Evolutionary conservation across 129 eudicot species (phyloP).

Genomic region (Centaurea solstitialis): DNA sequence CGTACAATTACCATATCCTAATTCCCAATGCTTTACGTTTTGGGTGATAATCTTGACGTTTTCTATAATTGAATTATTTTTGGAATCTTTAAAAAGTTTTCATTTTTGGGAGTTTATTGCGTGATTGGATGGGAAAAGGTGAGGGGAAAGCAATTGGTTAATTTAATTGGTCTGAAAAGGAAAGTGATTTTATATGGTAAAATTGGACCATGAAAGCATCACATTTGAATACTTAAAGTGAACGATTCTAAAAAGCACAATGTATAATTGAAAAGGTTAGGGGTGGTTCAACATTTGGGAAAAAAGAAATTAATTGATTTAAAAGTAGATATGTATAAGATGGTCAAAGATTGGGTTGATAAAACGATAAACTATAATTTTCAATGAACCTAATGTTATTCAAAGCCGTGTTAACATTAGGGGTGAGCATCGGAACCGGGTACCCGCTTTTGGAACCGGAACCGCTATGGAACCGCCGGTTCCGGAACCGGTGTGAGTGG

Average conservation of each 20-base stretch:
- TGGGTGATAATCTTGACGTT: too few relatives aligned
- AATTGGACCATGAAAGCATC: neutral
- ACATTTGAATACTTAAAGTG: conserved; percentile 7
- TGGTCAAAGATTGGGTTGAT: too few relatives aligned
- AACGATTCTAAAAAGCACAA: neutral
- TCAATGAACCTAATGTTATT: too few relatives aligned
- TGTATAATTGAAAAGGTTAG: neutral
- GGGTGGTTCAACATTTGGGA: neutral
- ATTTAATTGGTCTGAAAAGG: neutral
- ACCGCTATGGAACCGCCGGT: too few relatives aligned
- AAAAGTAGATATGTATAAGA: neutral
- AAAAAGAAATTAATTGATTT: neutral
- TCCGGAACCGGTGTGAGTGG: too few relatives aligned
- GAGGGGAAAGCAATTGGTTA: neutral
- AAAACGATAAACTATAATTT: too few relatives aligned
- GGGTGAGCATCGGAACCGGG: too few relatives aligned
- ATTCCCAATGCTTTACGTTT: too few relatives aligned
- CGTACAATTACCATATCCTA: too few relatives aligned
- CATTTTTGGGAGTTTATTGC: neutral
- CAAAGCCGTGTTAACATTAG: too few relatives aligned
- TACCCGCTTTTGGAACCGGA: too few relatives aligned
- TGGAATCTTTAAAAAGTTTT: neutral
- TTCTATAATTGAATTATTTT: neutral
- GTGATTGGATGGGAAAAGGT: conserved; percentile 30
- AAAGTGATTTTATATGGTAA: neutral